Base-by-base conservation (phyloP, 768 basidiomycete genomes). In the Amanita phalloides region DNA sequence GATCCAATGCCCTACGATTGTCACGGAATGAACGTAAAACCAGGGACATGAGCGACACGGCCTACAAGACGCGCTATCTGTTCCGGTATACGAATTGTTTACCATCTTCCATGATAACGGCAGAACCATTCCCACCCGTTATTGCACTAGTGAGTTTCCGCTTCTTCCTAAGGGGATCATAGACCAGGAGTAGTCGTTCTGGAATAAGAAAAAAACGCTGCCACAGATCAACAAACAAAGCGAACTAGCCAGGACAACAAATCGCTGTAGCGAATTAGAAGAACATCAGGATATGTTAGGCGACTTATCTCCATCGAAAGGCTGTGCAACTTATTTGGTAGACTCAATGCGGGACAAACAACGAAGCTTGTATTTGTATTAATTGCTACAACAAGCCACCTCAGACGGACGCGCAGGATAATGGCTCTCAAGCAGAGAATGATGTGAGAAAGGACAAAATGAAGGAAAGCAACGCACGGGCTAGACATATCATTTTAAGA, bases 41-140 rank as follows among this genome's bases (percentile, higher is more conserved):
- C 9, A 32, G 14, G 44, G 2, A 32, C 26, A 17, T 30, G 11
- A 45, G 61, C 77, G 69, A 77, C 80, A 84, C 57, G 69, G 75
- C 8, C 82, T 82, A 13, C 79, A 87, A 62, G 85, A 84, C 1
- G 17, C 17, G 17, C 17, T 17, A 17, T 17, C 74, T 64, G 64
- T 90, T 91, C 55, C 70, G 68, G 62, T 92, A 90, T 0, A 69
- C 77, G 66, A 89, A 84, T 3, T 70, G 73, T 0, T 77, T 71
- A 4, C 88, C 90, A 56, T 87, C 76, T 4, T 73, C 77, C 10
- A 73, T 67, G 11, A 70, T 77, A 39, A 89, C 68, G 10, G 67
- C 62, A 9, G 80, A 81, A 4, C 84, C 86, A 56, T 83, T 76
- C 9, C 76, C 76, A 13, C 88, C 87, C 13, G 37, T 41, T 14